These are phyloP conservation scores for Aspergillus bombycis DNA, from an alignment of 2,329 filamentous ascomycete species.

Conservation along the genomic window DNA sequence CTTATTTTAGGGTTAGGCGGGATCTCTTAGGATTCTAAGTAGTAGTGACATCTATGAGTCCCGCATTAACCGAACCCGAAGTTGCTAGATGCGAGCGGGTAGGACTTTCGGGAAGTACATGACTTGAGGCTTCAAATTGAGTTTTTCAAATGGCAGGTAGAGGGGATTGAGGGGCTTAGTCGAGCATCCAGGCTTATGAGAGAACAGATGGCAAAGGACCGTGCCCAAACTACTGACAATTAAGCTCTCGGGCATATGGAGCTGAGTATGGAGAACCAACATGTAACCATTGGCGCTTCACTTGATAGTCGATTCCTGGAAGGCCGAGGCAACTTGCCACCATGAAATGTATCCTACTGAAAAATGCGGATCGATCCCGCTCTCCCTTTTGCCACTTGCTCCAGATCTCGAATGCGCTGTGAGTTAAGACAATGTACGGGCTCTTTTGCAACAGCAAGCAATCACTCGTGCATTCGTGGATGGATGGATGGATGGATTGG, in stretches of 20 bases:
- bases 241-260: neutral
- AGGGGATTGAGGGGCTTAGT: neutral
- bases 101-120: neutral
- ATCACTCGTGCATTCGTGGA: neutral
- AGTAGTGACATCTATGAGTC: neutral
- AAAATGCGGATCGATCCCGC: neutral
- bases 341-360: neutral
- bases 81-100: neutral
- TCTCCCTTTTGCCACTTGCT: neutral
- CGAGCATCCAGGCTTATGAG: neutral
- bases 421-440: neutral
- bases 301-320: neutral
- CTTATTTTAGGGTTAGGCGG: neutral
- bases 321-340: neutral
- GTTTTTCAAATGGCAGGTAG: neutral
- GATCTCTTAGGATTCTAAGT: neutral
- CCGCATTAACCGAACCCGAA: neutral
- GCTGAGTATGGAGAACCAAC: neutral
- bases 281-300: neutral
- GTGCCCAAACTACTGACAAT: neutral
- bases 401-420: no score
- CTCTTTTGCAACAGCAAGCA: neutral
- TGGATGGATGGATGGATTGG: neutral
- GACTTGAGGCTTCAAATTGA: neutral
- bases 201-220: neutral